phyloP scores from a whole-genome alignment of 2,329 filamentous ascomycete genomes.

The Cladosporium oxysporum region DNA sequence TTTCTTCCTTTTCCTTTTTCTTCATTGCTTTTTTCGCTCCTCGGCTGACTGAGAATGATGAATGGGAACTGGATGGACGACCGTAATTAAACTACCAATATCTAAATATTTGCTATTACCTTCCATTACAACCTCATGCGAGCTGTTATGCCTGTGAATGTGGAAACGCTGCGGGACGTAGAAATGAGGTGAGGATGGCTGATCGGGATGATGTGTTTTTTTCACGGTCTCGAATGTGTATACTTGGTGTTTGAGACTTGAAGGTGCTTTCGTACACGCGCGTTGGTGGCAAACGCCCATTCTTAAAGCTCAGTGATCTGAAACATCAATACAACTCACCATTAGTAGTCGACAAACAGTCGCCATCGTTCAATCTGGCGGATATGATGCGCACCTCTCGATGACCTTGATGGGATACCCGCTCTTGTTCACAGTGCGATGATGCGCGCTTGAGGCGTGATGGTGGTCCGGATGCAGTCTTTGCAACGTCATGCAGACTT shows the following conservation, averaged over 20 bases:
- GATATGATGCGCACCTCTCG: neutral
- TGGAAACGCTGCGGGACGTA: neutral
- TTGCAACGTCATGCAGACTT: constrained; percentile 8
- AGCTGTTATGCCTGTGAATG: neutral
- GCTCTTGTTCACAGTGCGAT: neutral
- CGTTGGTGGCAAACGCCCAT: neutral
- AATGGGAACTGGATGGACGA: neutral
- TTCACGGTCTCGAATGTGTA: neutral
- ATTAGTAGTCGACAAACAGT: neutral
- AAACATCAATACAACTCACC: neutral
- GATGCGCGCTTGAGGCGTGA: neutral
- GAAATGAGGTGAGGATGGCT: neutral
- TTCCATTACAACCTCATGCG: neutral
- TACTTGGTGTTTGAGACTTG: too few species aligned
- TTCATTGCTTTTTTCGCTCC: neutral
- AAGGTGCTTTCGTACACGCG: neutral
- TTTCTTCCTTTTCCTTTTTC: neutral
- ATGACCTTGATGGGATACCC: neutral
- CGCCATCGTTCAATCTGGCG: neutral
- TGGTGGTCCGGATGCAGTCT: neutral
- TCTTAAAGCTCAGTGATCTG: neutral
- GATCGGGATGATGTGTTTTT: neutral
- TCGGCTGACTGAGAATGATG: neutral
- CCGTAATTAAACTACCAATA: neutral
- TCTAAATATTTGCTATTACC: neutral